Percentiles rank a stretch among this genome's conserved stretches.
Evolutionary conservation across 768 basidiomycete genomes (phyloP).

Genomic region (Naganishia onofrii): DNA sequence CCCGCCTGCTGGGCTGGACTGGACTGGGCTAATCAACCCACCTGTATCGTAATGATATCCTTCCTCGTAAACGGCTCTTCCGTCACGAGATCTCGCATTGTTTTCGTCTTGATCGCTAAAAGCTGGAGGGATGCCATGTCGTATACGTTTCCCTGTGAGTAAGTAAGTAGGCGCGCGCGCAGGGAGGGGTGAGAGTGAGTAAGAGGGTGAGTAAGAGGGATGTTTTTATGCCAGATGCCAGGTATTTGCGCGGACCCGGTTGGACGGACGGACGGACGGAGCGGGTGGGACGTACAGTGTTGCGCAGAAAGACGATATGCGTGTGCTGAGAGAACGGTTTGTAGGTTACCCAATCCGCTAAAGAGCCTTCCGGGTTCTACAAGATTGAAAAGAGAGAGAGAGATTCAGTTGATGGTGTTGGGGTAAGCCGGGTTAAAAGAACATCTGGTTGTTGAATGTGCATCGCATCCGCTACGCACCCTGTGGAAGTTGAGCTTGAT

Average conservation of each 20-base stretch:
- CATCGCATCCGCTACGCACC: constrained; percentile 58
- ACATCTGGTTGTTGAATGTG: constrained; percentile 54
- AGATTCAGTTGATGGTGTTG: too few relatives aligned
- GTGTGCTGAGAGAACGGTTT: constrained; percentile 96
- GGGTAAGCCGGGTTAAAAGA: too few relatives aligned
- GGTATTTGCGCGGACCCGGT: too few relatives aligned
- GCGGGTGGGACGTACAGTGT: constrained; percentile 62
- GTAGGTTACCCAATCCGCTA: constrained; percentile 95
- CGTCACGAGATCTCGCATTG: constrained; percentile 74
- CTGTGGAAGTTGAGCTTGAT: constrained; percentile 55
- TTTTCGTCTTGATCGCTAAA: constrained; percentile 51
- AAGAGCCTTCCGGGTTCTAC: constrained; percentile 80
- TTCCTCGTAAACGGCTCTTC: constrained; percentile 81
- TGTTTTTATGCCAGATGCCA: too few relatives aligned
- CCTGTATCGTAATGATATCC: constrained; percentile 92
- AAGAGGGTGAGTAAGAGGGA: too few relatives aligned
- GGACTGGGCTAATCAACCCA: too few relatives aligned
- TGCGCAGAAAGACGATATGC: constrained; percentile 87
- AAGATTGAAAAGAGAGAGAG: too few relatives aligned
- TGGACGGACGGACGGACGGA: too few relatives aligned
- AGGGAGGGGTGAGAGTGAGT: too few relatives aligned
- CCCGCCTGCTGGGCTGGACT: too few relatives aligned
- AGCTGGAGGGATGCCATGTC: constrained; percentile 51
- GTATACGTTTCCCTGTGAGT: constrained; percentile 51
- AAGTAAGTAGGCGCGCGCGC: too few relatives aligned